Conservation (phyloP, 805 yeast genomes). For the Ogataea minuta region DNA sequence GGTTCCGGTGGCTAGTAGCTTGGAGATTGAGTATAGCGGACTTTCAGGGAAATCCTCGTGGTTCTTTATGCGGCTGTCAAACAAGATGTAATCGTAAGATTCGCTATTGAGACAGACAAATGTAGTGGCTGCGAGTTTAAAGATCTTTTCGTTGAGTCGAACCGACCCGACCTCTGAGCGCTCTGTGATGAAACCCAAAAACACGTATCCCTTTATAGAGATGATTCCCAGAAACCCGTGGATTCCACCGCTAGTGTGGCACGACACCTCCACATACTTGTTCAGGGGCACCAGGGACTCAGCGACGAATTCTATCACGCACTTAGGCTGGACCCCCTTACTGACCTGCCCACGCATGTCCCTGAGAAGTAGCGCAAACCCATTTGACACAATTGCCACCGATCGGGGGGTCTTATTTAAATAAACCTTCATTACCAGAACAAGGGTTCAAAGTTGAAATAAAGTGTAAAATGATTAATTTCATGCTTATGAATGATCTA, state of each 20-base stretch:
- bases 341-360: slow-evolving; percentile 35
- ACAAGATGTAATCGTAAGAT: slow-evolving; percentile 43
- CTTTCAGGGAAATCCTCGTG: slow-evolving; percentile 24
- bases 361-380: slow-evolving; percentile 58
- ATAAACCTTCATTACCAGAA: slow-evolving; percentile 52
- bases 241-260: slow-evolving; percentile 15
- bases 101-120: slow-evolving; percentile 63
- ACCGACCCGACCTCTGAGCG: slow-evolving; percentile 59
- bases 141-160: slow-evolving; percentile 50
- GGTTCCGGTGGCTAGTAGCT: slow-evolving; percentile 44
- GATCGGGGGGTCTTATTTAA: slow-evolving; percentile 67
- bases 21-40: slow-evolving; percentile 46
- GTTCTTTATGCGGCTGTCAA: slow-evolving; percentile 16
- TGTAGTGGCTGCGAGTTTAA: slow-evolving; percentile 56
- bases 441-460: not conserved
- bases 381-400: slow-evolving; percentile 59
- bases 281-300: slow-evolving; percentile 38
- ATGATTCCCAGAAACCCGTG: slow-evolving; percentile 64
- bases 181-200: slow-evolving; percentile 57
- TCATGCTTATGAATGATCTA: slow-evolving; percentile 6
- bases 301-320: slow-evolving; percentile 55
- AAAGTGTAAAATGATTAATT: not conserved
- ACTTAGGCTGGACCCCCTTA: slow-evolving; percentile 32
- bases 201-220: slow-evolving; percentile 51
- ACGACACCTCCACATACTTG: slow-evolving; percentile 42